These are phyloP conservation scores for Globisporangium barbulae DNA, from an alignment of 352 stramenopile species.

Conservation along the genomic window DNA sequence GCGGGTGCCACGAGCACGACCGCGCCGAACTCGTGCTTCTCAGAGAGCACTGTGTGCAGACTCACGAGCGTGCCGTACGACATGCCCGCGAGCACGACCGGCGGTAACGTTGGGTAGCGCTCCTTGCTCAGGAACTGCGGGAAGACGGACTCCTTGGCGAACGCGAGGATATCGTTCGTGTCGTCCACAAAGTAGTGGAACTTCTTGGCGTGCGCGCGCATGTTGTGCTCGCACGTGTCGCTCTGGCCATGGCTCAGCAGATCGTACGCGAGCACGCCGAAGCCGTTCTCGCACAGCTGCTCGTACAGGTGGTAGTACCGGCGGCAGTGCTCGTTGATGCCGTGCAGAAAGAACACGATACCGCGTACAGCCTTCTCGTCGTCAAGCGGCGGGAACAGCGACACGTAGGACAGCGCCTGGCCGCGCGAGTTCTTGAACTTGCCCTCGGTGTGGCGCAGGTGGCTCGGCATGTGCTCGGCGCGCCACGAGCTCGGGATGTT, in stretches of 20 bases:
- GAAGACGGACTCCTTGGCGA: slow-evolving; percentile 35
- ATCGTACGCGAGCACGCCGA: slow-evolving; percentile 47
- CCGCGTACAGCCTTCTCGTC: slow-evolving; percentile 21
- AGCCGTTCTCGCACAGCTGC: slow-evolving; percentile 31
- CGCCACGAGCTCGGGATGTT: slow-evolving; percentile 20
- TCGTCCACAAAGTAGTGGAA: slow-evolving; percentile 56
- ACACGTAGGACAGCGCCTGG: slow-evolving; percentile 38
- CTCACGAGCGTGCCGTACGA: slow-evolving; percentile 34
- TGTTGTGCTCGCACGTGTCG: slow-evolving; percentile 27
- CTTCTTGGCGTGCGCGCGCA: slow-evolving; percentile 28
- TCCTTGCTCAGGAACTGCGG: slow-evolving; percentile 19
- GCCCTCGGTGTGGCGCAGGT: slow-evolving; percentile 34
- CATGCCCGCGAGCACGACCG: slow-evolving; percentile 26
- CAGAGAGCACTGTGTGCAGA: slow-evolving; percentile 27
- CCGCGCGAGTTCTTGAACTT: slow-evolving; percentile 36
- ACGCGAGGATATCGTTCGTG: slow-evolving; percentile 39
- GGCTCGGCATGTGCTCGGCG: slow-evolving; percentile 30
- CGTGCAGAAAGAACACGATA: slow-evolving; percentile 51
- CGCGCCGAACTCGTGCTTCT: slow-evolving; percentile 21
- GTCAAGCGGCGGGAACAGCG: slow-evolving; percentile 28
- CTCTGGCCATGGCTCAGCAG: slow-evolving; percentile 44
- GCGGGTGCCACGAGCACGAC: slow-evolving; percentile 26
- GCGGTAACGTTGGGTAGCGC: slow-evolving; percentile 6
- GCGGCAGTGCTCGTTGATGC: slow-evolving; percentile 40
- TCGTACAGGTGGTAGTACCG: slow-evolving; percentile 47